Base-by-base conservation (phyloP, 257 asterid species). In the Fraxinus anomala region DNA sequence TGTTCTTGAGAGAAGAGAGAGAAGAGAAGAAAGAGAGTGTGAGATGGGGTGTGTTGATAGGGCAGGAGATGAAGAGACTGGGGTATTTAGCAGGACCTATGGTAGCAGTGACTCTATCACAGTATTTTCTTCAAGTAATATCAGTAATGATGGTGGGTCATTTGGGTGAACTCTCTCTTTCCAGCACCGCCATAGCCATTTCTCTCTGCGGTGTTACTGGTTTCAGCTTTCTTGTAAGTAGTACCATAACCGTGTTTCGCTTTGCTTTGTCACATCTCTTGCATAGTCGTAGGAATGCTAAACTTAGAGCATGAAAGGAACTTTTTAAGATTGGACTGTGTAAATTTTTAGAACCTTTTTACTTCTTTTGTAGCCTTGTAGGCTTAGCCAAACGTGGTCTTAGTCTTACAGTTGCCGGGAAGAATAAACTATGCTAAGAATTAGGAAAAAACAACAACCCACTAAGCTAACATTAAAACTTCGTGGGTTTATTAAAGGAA, bases 61-160 rank as follows among this genome's bases (percentile, higher is more conserved):
- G 83, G 61, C 81, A 74, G 72, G 97, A 92, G 82, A 74, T 79
- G 89, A 94, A 94, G 85, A 89, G 75, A 51, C 17, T 90, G 67
- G 89, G 91, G 72, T 89, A 85, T 39, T 69, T 94, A 81, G 97
- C 98, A 10, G 98, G 89, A 11, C 98, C 98, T 0, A 86, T 94
- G 96, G 86, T 89, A 71, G 86, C 91, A 8, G 96, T 94, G 30
- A 92, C 90, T 81, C 80, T 92, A 34, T 89, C 96, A 7, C 82
- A 76, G 66, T 84, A 75, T 66, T 31, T 90, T 65, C 84, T 92
- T 21, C 89, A 84, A 74, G 84, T 87, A 6, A 82, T 87, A 16
- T 88, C 96, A 0, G 1, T 90, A 28, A 89, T 82, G 91, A 94
- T 94, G 96, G 94, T 89, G 28, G 97, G 97, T 30, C 98, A 92